Percentiles rank a stretch among this genome's conserved stretches.
phyloP scores from a whole-genome alignment of 176 grass and related monocot species.

The Saccharum spontaneum region DNA sequence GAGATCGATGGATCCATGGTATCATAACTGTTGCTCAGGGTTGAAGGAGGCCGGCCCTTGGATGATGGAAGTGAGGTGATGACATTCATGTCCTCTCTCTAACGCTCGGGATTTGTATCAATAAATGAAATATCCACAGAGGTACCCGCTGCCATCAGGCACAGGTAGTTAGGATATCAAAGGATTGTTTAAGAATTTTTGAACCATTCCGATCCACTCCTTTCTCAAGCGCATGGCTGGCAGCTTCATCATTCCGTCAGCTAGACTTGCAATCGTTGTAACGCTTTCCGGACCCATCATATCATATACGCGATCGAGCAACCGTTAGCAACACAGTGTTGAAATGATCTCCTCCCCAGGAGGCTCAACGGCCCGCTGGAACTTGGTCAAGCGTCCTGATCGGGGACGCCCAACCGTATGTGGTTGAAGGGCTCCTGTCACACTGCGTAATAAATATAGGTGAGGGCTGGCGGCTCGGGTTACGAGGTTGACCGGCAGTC shows the following conservation, averaged over 20 bases:
- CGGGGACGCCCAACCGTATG: too few relatives aligned
- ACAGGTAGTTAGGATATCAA: constrained; percentile 27
- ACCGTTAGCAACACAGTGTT: constrained; percentile 1
- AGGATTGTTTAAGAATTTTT: background rate
- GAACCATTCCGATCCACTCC: background rate
- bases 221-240: background rate
- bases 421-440: too few relatives aligned
- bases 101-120: background rate
- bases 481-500: too few relatives aligned
- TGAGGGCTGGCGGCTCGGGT: too few relatives aligned
- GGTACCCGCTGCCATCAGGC: constrained; percentile 3
- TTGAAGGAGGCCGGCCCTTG: background rate
- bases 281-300: background rate
- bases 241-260: constrained; percentile 13
- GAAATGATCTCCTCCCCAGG: too few relatives aligned
- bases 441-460: too few relatives aligned
- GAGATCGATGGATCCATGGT: background rate
- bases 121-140: constrained; percentile 2
- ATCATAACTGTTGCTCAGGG: background rate
- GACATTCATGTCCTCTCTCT: background rate
- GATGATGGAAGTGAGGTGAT: too few relatives aligned
- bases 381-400: too few relatives aligned
- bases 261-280: background rate
- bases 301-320: background rate
- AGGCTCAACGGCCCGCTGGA: too few relatives aligned